These are phyloP conservation scores for Tetracladium maxilliforme DNA, from an alignment of 2,329 filamentous ascomycete genomes.

Conservation along the genomic window DNA sequence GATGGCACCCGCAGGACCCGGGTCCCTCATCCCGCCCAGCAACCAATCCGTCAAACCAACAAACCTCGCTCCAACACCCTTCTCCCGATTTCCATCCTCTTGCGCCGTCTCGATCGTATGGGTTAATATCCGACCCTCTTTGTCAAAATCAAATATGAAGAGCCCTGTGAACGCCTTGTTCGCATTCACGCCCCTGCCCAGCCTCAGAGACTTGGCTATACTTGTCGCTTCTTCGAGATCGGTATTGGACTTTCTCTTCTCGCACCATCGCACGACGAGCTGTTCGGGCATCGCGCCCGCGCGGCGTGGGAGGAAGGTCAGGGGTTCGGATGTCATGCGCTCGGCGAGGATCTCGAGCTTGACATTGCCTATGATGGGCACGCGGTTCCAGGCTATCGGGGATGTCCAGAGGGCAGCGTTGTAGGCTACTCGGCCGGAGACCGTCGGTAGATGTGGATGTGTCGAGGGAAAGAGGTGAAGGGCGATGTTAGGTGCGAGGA, in stretches of 20 bases:
- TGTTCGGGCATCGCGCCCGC: conserved; percentile 59
- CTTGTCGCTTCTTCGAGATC: conserved; percentile 24
- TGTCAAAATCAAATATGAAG: conserved; percentile 93
- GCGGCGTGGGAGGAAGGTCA: conserved; percentile 25
- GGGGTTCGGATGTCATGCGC: conserved; percentile 59
- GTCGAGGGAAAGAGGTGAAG: conserved; percentile 61
- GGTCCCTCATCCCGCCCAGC: conserved; percentile 62
- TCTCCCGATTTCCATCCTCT: conserved; percentile 70
- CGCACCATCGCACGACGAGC: conserved; percentile 84
- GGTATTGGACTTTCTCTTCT: conserved; percentile 35
- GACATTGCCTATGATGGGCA: conserved; percentile 84
- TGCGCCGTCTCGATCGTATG: conserved; percentile 94
- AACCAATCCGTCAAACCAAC: conserved; percentile 93
- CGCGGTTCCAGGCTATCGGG: conserved; percentile 85
- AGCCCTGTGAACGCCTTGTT: conserved; percentile 75
- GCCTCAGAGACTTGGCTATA: conserved; percentile 29
- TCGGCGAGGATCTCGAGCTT: conserved; percentile 77
- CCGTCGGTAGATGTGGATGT: conserved; percentile 80
- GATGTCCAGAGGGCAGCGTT: conserved; percentile 91
- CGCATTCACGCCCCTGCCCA: conserved; percentile 35
- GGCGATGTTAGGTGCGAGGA: conserved; percentile 61
- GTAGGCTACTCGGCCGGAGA: conserved; percentile 81
- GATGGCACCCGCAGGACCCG: too few species aligned
- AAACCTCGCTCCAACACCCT: conserved; percentile 64
- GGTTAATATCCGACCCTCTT: conserved; percentile 65